These are phyloP conservation scores for Cladosporium halotolerans DNA, from an alignment of 2,329 filamentous ascomycete genomes.

Conservation along the genomic window DNA sequence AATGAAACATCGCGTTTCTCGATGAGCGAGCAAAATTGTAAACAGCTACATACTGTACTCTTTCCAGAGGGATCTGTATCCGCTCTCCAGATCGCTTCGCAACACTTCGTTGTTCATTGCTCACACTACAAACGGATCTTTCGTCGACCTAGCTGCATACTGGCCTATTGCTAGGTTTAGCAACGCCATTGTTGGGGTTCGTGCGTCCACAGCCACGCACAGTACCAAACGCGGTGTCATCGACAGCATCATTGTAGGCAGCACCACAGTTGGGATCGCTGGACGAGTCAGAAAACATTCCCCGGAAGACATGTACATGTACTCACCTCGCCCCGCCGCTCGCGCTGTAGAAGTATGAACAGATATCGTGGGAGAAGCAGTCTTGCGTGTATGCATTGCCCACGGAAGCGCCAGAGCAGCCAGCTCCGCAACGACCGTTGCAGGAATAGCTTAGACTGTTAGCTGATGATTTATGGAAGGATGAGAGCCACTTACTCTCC, in stretches of 20 bases:
- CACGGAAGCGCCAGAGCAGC: slow-evolving; percentile 38
- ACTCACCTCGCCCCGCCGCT: slow-evolving; percentile 41
- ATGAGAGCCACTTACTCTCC: slow-evolving; percentile 38
- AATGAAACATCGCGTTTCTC: not conserved
- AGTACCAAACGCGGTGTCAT: slow-evolving; percentile 38
- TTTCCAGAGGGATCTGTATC: too few species aligned
- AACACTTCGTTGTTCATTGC: too few species aligned
- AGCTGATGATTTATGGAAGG: not conserved
- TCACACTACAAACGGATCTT: too few species aligned
- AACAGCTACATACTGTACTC: too few species aligned
- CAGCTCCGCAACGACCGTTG: slow-evolving; percentile 45
- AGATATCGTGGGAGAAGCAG: slow-evolving; percentile 47
- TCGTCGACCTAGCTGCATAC: not conserved
- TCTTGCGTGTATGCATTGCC: slow-evolving; percentile 48
- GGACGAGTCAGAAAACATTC: not conserved
- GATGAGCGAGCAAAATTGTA: too few species aligned
- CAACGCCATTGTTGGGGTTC: slow-evolving; percentile 25
- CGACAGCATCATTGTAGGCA: slow-evolving; percentile 39
- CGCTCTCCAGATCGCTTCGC: too few species aligned
- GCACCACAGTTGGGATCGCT: slow-evolving; percentile 46
- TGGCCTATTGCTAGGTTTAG: slow-evolving; percentile 17
- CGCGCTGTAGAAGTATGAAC: slow-evolving; percentile 46
- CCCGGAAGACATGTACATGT: not conserved
- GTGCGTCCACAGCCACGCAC: slow-evolving; percentile 26
- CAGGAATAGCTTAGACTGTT: slow-evolving; percentile 39